Evolutionary conservation across 2,329 filamentous ascomycete species (phyloP).

Genomic region (Sporothrix variecibatus): DNA sequence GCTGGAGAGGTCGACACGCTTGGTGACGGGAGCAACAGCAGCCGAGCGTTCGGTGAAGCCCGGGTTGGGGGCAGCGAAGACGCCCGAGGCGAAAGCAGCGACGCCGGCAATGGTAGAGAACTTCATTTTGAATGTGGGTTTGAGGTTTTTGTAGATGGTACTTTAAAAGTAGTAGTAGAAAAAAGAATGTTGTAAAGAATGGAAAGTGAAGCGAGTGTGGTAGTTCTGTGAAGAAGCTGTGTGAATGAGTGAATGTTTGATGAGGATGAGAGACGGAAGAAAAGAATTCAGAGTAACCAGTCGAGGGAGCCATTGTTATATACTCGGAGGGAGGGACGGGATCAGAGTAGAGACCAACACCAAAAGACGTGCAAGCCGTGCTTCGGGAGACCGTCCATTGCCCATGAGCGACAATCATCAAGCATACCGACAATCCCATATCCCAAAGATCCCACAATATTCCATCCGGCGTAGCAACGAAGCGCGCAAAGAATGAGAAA

Average conservation of each 20-base stretch:
- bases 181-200: conserved; percentile 1
- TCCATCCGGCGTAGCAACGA: conserved; percentile 1
- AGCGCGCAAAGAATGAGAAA: conserved; percentile 12
- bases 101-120: conserved; percentile 27
- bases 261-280: conserved; percentile 17
- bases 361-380: neutral
- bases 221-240: conserved; percentile 15
- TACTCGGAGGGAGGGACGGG: conserved; percentile 9
- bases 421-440: conserved; percentile 15
- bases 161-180: neutral
- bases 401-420: neutral
- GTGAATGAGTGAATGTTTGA: conserved; percentile 18
- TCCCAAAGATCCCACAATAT: conserved; percentile 6
- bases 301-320: conserved; percentile 20
- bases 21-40: neutral
- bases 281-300: conserved; percentile 1
- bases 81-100: conserved; percentile 22
- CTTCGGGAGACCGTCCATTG: neutral
- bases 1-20: conserved; percentile 12
- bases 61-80: conserved; percentile 24
- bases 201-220: neutral
- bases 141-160: neutral
- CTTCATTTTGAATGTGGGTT: conserved; percentile 28
- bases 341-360: neutral
- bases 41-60: neutral